Base-by-base conservation (phyloP, 225 moss, liverwort and hornwort genomes). In the Pleurozium schreberi region DNA sequence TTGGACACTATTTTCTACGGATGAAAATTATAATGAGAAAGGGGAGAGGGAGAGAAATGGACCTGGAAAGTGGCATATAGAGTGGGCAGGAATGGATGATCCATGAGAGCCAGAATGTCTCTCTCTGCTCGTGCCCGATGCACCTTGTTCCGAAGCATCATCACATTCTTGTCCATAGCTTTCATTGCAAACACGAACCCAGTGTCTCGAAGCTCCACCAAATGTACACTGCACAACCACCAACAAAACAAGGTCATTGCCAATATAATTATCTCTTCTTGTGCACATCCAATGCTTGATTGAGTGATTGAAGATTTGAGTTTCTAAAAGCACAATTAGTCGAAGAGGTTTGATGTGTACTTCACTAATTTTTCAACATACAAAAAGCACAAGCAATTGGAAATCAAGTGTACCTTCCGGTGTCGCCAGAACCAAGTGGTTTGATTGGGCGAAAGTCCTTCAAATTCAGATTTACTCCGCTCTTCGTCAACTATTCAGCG, bases 81-180 rank as follows among this genome's bases (percentile, higher is more conserved):
- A 40, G 98, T 97, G 58, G 98, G 98, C 49, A 98, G 50, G 74
- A 98, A 98, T 12, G 98, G 98, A 92, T 98, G 98, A 86, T 98
- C 98, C 92, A 97, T 92, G 57, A 95, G 90, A 81, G 94, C 95
- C 33, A 98, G 80, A 91, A 98, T 98, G 74, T 98, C 97, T 50
- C 98, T 84, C 92, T 98, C 98, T 43, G 96, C 95, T 60, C 96
- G 92, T 42, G 95, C 98, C 87, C 98, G 95, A 73, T 98, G 98
- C 58, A 98, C 97, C 96, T 98, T 98, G 89, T 98, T 98, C 1
- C 98, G 96, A 66, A 90, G 92, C 81, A 98, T 88, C 98, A 98
- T 98, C 89, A 95, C 94, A 78, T 89, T 89, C 86, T 98, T 98
- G 84, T 98, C 98, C 98, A 98, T 98, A 23, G 98, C 98, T 93